Percentiles rank a stretch among this genome's conserved stretches.
Conservation (phyloP, 306 rosid species). For the Coriaria nepalensis region DNA sequence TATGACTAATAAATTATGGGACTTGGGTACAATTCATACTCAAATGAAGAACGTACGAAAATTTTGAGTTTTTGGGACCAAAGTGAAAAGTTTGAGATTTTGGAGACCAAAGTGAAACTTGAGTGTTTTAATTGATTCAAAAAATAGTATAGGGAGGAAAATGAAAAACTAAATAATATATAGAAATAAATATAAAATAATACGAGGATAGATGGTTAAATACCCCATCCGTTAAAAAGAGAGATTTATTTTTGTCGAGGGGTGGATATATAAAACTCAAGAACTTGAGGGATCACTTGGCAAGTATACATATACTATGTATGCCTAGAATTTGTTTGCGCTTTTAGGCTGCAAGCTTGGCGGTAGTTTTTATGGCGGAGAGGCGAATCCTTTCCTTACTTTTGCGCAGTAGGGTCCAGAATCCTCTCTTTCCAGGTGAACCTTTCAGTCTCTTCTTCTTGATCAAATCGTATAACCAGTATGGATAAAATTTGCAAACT, state of each 20-base stretch:
- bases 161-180: no score
- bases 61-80: no score
- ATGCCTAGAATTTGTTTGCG: background rate
- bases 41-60: no score
- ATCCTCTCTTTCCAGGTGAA: conserved; percentile 20
- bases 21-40: no score
- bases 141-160: no score
- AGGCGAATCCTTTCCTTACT: conserved; percentile 29
- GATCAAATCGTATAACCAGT: background rate
- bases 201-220: background rate
- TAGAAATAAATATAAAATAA: background rate
- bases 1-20: no score
- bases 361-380: conserved; percentile 25
- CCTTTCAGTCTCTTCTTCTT: conserved; percentile 1
- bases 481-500: background rate
- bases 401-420: conserved; percentile 9
- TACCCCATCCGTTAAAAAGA: background rate
- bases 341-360: background rate
- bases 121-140: no score
- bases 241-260: background rate
- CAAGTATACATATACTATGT: background rate
- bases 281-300: background rate
- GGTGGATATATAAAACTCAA: background rate
- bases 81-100: no score
- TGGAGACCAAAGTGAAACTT: no score